Evolutionary conservation across 148 eudicot species (phyloP).

Genomic region (Cornus suecica): DNA sequence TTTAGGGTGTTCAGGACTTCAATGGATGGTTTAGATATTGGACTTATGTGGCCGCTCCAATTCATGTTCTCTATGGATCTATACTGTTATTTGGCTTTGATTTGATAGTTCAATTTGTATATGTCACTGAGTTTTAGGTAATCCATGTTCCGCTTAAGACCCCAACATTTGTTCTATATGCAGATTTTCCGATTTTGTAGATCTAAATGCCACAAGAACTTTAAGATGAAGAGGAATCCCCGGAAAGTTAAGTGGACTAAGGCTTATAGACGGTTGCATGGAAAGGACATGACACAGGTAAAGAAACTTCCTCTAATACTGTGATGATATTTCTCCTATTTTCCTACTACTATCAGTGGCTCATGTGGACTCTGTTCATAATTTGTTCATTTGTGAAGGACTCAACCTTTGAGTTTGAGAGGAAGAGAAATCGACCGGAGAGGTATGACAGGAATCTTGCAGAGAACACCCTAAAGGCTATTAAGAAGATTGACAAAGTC

Average conservation of each 20-base stretch:
- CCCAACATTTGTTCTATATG: slow-evolving; percentile 11
- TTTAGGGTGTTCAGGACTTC: background rate
- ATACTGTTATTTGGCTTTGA: background rate
- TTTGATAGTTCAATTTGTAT: background rate
- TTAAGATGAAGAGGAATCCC: slow-evolving; percentile 99
- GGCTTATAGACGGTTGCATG: slow-evolving; percentile 81
- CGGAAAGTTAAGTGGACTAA: slow-evolving; percentile 97
- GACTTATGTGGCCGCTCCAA: background rate
- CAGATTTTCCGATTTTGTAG: slow-evolving; percentile 93
- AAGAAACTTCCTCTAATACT: background rate
- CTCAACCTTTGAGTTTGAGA: slow-evolving; percentile 92
- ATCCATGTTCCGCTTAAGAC: background rate
- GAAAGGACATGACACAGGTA: slow-evolving; percentile 99
- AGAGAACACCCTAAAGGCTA: slow-evolving; percentile 66
- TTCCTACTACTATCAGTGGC: background rate
- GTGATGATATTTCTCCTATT: background rate
- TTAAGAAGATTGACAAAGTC: slow-evolving; percentile 63
- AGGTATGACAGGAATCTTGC: slow-evolving; percentile 77
- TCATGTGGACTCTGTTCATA: background rate
- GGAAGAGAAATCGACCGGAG: slow-evolving; percentile 94
- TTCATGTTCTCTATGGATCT: background rate
- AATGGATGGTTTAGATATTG: background rate
- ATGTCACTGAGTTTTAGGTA: background rate
- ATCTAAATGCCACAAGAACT: slow-evolving; percentile 97
- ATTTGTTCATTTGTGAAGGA: slow-evolving; percentile 42